A percentile compares a stretch with the other conserved stretches of the same genome.
Conservation (phyloP, 306 rosid genomes). For the Notholithocarpus densiflorus region DNA sequence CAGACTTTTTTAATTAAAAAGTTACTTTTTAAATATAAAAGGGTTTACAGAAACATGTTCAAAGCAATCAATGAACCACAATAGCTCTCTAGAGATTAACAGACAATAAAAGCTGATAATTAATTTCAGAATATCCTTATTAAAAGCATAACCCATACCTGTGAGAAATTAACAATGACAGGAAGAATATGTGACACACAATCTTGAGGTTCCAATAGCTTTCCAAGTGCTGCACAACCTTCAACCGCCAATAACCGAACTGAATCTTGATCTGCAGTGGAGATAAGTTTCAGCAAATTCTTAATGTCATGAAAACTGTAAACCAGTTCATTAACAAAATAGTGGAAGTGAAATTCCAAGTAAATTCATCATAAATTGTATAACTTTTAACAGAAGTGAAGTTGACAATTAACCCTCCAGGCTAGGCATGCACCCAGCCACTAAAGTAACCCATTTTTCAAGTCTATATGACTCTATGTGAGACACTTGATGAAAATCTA, state of each 20-base stretch:
- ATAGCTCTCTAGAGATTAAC: neutral
- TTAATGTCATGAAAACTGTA: neutral
- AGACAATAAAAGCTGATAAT: neutral
- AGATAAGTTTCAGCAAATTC: neutral
- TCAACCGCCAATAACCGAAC: conserved; percentile 94
- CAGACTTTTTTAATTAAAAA: neutral
- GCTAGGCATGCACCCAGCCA: neutral
- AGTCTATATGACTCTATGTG: neutral
- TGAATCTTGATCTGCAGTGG: conserved; percentile 83
- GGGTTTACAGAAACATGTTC: neutral
- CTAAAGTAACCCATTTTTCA: neutral
- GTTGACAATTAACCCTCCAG: neutral
- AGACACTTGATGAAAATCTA: neutral
- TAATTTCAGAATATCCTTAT: neutral
- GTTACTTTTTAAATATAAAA: neutral
- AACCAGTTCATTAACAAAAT: neutral
- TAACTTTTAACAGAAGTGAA: neutral
- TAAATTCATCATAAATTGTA: neutral
- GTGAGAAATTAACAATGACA: conserved; percentile 91
- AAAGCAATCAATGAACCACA: neutral
- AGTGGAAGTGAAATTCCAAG: neutral
- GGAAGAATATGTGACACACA: conserved; percentile 91
- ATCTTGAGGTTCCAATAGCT: conserved; percentile 88
- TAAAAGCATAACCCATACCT: conserved; percentile 44
- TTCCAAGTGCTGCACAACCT: conserved; percentile 95